Conservation (phyloP, 257 asterid species). For the Solanum commersonii region DNA sequence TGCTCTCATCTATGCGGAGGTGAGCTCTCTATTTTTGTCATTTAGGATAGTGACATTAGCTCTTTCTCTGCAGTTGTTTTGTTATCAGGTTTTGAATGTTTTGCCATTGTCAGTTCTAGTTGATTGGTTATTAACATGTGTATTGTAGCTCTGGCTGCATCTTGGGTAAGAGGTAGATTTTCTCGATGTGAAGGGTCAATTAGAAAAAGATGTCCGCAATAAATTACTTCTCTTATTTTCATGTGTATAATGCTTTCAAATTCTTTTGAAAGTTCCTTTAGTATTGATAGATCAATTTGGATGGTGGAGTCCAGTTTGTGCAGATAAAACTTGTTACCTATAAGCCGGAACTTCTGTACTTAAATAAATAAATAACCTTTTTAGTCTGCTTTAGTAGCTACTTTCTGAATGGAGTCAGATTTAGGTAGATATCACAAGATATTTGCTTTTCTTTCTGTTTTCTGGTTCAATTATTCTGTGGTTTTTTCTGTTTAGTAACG, state of each 20-base stretch:
- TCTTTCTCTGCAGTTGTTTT: background rate
- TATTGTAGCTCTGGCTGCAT: background rate
- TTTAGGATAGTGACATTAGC: background rate
- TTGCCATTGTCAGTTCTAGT: background rate
- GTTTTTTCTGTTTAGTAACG: background rate
- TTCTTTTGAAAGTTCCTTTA: background rate
- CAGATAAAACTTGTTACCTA: background rate
- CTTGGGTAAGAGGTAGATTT: background rate
- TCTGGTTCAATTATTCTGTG: background rate
- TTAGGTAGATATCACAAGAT: background rate
- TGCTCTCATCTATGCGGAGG: slow-evolving; percentile 80
- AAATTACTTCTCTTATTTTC: background rate
- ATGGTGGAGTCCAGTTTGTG: background rate
- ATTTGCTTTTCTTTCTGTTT: background rate
- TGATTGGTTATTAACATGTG: background rate
- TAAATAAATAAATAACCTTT: background rate
- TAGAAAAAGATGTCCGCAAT: background rate
- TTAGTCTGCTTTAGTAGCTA: background rate
- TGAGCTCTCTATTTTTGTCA: slow-evolving; percentile 6
- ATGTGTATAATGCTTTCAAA: background rate
- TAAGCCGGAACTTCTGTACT: background rate
- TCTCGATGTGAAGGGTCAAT: background rate
- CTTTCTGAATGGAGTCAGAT: background rate
- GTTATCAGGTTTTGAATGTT: background rate
- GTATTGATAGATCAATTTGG: background rate